Conservation (phyloP, 1,139 yeast species). For the Candida buenavistaensis region DNA sequence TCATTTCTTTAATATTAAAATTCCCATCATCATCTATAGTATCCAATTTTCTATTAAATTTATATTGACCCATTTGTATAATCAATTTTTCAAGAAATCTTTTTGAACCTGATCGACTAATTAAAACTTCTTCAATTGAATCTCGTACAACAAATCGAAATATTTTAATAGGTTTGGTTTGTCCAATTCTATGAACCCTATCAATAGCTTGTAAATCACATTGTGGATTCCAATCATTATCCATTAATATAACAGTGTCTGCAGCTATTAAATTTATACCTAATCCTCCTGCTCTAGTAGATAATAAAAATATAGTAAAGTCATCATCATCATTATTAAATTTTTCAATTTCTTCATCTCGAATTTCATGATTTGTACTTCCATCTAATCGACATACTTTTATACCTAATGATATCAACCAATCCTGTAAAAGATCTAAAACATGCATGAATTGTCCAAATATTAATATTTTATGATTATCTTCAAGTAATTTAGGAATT, state of each 20-base stretch:
- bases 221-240: constrained; percentile 97
- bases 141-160: constrained; percentile 74
- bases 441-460: constrained; percentile 83
- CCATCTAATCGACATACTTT: constrained; percentile 76
- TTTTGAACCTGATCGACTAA: constrained; percentile 76
- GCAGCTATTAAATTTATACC: constrained; percentile 87
- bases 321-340: constrained; percentile 42
- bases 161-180: constrained; percentile 75
- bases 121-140: constrained; percentile 79
- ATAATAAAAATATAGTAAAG: constrained; percentile 61
- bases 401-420: constrained; percentile 43
- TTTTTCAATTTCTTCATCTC: constrained; percentile 61
- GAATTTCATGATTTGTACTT: constrained; percentile 57
- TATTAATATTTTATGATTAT: constrained; percentile 67
- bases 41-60: constrained; percentile 33
- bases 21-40: constrained; percentile 15
- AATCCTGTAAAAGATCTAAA: constrained; percentile 75
- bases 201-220: constrained; percentile 96
- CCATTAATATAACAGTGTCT: constrained; percentile 86
- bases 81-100: constrained; percentile 78
- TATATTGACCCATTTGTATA: constrained; percentile 81
- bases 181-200: constrained; percentile 93
- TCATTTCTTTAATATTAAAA: constrained; percentile 27
- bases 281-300: constrained; percentile 93
- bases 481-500: constrained; percentile 45